Evolutionary conservation across 768 basidiomycete species (phyloP).

Genomic region (Dendrothele bispora): DNA sequence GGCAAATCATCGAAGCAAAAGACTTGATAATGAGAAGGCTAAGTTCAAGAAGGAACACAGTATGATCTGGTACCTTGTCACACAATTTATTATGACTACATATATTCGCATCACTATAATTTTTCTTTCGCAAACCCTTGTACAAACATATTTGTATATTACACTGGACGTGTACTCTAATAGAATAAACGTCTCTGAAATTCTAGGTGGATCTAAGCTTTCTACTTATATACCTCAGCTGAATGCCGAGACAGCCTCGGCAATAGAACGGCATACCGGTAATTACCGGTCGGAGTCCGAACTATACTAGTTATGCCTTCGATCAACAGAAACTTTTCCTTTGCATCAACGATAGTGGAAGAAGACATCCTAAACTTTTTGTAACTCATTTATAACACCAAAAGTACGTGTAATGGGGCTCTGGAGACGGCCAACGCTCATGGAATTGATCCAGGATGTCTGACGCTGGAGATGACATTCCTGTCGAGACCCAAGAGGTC

Average conservation of each 20-base stretch:
- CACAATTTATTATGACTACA: slow-evolving; percentile 9
- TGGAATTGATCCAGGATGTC: slow-evolving; percentile 61
- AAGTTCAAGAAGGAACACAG: slow-evolving; percentile 36
- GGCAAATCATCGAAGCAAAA: slow-evolving; percentile 44
- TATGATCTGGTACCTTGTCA: slow-evolving; percentile 17
- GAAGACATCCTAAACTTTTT: slow-evolving; percentile 68
- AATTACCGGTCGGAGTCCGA: no score
- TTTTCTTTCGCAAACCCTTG: no score
- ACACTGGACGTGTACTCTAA: background rate
- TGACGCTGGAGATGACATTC: slow-evolving; percentile 97
- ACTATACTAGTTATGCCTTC: no score
- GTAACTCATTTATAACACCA: slow-evolving; percentile 17
- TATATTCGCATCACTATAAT: no score
- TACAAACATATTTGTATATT: background rate
- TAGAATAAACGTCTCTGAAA: background rate
- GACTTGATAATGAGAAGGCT: slow-evolving; percentile 36
- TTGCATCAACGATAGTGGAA: slow-evolving; percentile 95
- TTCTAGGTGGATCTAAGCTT: background rate
- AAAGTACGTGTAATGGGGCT: slow-evolving; percentile 12
- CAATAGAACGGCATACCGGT: no score
- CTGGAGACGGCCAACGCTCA: background rate
- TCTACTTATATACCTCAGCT: no score
- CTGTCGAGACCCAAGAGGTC: slow-evolving; percentile 74
- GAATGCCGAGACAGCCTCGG: no score
- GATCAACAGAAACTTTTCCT: slow-evolving; percentile 41